Percentiles rank a stretch among this genome's conserved stretches.
phyloP scores from a whole-genome alignment of 2,329 filamentous ascomycete species.

The Cladosporium phlei region DNA sequence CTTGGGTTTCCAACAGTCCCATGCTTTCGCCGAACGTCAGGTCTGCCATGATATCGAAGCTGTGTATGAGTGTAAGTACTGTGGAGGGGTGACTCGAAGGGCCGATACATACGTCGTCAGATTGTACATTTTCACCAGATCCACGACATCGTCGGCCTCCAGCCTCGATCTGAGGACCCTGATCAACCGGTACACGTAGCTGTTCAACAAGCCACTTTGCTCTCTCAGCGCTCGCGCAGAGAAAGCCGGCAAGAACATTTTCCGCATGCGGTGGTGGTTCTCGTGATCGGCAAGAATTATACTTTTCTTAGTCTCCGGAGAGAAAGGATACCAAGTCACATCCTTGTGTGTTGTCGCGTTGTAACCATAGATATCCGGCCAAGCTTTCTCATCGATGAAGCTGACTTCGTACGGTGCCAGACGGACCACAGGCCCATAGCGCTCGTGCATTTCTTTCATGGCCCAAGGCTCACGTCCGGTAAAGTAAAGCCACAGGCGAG shows the following conservation, averaged over 20 bases:
- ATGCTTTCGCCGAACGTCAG: conserved; percentile 29
- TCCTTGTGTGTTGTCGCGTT: conserved; percentile 19
- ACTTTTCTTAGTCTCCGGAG: not conserved
- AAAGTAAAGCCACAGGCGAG: conserved; percentile 8
- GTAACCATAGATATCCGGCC: conserved; percentile 41
- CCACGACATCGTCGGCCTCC: not conserved
- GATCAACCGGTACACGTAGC: conserved; percentile 38
- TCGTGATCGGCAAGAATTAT: conserved; percentile 34
- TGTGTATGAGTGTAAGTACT: no score
- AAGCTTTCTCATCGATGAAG: conserved; percentile 37
- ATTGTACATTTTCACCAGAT: not conserved
- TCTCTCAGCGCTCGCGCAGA: conserved; percentile 27
- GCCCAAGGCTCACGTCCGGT: conserved; percentile 4
- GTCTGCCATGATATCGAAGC: conserved; percentile 30
- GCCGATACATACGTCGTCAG: not conserved
- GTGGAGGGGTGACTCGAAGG: not conserved
- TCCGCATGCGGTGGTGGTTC: conserved; percentile 36
- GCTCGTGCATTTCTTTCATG: conserved; percentile 30
- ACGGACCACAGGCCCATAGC: conserved; percentile 45
- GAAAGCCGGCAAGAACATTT: conserved; percentile 27
- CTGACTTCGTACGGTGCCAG: conserved; percentile 46
- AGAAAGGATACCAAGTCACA: conserved; percentile 22
- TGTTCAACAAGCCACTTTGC: conserved; percentile 36
- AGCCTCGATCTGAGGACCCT: not conserved
- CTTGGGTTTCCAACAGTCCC: conserved; percentile 27